These are phyloP conservation scores for Heterobasidion occidentale DNA, from an alignment of 1,284 basidiomycete species.

Conservation along the genomic window DNA sequence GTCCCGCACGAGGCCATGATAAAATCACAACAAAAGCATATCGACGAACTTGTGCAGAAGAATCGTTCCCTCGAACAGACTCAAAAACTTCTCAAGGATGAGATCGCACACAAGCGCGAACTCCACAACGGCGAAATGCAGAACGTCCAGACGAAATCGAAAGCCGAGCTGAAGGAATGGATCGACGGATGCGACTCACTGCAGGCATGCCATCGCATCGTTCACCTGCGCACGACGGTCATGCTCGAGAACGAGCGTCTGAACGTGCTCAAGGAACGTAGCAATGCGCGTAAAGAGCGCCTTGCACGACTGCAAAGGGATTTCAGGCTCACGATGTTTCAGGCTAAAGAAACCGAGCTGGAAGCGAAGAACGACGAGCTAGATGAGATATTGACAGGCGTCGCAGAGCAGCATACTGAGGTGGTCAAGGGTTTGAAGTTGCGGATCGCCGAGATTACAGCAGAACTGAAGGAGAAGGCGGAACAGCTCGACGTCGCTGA, in stretches of 20 bases:
- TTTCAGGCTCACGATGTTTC: constrained; percentile 54
- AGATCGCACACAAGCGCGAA: constrained; percentile 32
- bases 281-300: constrained; percentile 43
- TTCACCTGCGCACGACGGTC: constrained; percentile 46
- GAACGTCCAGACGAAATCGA: constrained; percentile 39
- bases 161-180: constrained; percentile 49
- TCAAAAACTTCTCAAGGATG: constrained; percentile 13
- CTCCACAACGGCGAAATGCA: constrained; percentile 22
- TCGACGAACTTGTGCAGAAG: constrained; percentile 12
- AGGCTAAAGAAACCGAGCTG: constrained; percentile 50
- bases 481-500: constrained; percentile 27
- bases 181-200: constrained; percentile 52
- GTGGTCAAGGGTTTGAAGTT: constrained; percentile 21
- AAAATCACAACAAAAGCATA: constrained; percentile 43
- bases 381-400: constrained; percentile 32
- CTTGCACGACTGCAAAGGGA: constrained; percentile 52
- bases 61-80: constrained; percentile 6
- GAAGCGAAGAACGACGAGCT: constrained; percentile 29
- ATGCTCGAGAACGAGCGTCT: constrained; percentile 45
- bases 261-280: constrained; percentile 41
- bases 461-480: constrained; percentile 29
- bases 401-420: constrained; percentile 34
- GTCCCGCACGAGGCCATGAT: constrained; percentile 43
- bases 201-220: constrained; percentile 52
- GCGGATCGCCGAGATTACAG: constrained; percentile 24